Evolutionary conservation across 139 green algal genomes (phyloP), one percentile per base, ranked within the genome.

Genomic region (Zygnema cylindricum): DNA sequence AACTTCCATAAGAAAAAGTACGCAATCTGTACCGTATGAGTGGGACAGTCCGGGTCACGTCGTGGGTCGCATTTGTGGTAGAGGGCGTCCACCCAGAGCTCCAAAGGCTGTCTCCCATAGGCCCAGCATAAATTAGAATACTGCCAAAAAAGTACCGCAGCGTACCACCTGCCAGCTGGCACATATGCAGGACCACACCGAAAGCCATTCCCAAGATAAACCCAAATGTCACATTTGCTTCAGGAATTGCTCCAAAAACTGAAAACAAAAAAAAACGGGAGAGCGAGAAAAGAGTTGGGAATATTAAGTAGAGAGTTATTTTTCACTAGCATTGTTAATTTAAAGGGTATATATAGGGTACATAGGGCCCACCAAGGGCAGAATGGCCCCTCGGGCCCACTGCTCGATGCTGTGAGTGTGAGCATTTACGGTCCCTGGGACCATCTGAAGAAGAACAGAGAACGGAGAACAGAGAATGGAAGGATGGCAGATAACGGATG

Each of bases 401-500:
- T 89, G 83, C 33, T 91, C 87, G 57, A 89, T 87, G 87, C 43
- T 85, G 81, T 91, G 87, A 55, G 87, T 86, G 76, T 91, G 81
- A 33, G 76, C 87, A 55, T 91, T 91, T 35, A 91, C 87, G 30
- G 88, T 76, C 22, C 87, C 87, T 1, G 87, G 87, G 1, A 89
- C 35, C 0, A 91, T 43, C 87, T 87, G 82, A 7, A 63, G 49
- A 7, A 63, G 49, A 7, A n/a, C n/a, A n/a, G n/a, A n/a, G n/a
- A n/a, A n/a, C n/a, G n/a, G n/a, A n/a, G n/a, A n/a, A n/a, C n/a
- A n/a, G n/a, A n/a, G n/a, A n/a, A n/a, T n/a, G n/a, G n/a, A n/a
- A n/a, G n/a, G n/a, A n/a, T n/a, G n/a, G n/a, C n/a, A n/a, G n/a
- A n/a, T n/a, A n/a, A n/a, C n/a, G n/a, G n/a, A n/a, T n/a, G n/a